Conservation (phyloP, 257 asterid species). For the Ajuga chamaepitys region DNA sequence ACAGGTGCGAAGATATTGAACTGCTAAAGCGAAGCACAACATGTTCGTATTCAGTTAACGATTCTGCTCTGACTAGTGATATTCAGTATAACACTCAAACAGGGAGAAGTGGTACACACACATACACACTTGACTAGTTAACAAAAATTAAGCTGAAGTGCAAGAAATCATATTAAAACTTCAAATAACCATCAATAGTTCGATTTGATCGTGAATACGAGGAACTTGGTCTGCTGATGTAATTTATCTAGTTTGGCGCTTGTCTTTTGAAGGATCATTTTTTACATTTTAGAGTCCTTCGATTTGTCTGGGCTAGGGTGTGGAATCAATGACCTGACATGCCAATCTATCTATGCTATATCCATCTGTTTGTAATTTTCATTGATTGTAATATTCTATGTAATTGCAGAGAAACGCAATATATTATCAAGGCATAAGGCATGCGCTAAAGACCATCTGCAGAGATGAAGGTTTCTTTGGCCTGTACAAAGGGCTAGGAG, state of each 20-base stretch:
- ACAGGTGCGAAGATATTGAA: conserved; percentile 42
- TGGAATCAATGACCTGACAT: not conserved
- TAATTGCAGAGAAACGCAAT: conserved; percentile 57
- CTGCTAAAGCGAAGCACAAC: not conserved
- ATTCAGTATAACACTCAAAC: not conserved
- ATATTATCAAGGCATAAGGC: conserved; percentile 81
- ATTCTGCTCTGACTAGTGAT: not conserved
- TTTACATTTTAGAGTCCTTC: not conserved
- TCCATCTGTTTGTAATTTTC: not conserved
- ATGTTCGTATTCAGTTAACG: not conserved
- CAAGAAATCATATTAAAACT: not conserved
- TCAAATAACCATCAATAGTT: not conserved
- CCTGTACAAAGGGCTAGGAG: conserved; percentile 90
- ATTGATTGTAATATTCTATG: not conserved
- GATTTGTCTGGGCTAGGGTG: not conserved
- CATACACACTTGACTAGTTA: not conserved
- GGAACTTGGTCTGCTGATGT: not conserved
- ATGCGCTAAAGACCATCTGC: conserved; percentile 73
- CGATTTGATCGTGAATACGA: not conserved
- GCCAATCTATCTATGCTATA: not conserved
- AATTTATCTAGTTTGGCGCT: not conserved
- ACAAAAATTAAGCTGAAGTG: not conserved
- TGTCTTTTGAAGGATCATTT: not conserved
- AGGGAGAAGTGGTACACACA: not conserved
- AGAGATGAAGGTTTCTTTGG: conserved; percentile 88